phyloP scores from a whole-genome alignment of 2,329 filamentous ascomycete genomes.

The Fusarium ambrosium region DNA sequence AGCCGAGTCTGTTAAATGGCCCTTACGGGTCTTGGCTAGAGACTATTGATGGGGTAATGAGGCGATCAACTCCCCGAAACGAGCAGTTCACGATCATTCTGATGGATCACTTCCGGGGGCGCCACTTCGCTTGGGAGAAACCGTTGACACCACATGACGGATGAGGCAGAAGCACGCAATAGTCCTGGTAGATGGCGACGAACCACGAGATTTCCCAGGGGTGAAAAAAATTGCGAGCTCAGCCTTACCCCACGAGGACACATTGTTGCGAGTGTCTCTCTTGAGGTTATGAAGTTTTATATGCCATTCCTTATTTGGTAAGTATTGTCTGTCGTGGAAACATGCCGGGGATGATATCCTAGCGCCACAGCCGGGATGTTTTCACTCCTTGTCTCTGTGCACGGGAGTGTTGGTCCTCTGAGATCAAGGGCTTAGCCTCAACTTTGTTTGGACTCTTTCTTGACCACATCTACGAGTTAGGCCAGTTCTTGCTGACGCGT shows the following conservation, averaged over 20 bases:
- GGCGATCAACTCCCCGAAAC: conserved; percentile 37
- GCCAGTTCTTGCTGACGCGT: neutral
- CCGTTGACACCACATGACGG: neutral
- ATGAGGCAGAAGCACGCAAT: conserved; percentile 8
- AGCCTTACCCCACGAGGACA: conserved; percentile 7
- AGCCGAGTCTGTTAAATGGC: neutral
- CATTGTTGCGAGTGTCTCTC: neutral
- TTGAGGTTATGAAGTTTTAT: neutral
- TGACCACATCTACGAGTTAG: neutral
- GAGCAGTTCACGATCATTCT: neutral
- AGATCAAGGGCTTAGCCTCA: neutral
- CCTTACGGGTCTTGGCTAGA: neutral
- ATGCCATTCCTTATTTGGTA: neutral
- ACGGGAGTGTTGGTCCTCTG: neutral
- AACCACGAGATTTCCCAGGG: neutral
- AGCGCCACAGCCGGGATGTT: neutral
- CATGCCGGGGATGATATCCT: neutral
- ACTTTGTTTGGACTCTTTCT: neutral
- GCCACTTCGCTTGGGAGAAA: neutral
- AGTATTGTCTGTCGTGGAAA: neutral
- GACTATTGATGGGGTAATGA: conserved; percentile 15
- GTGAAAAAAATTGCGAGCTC: neutral
- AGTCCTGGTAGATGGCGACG: neutral
- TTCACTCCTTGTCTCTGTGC: neutral
- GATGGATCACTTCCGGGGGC: neutral